A percentile compares a stretch with the other conserved stretches of the same genome.
Conservation (phyloP, 2,329 filamentous ascomycete genomes). For the Pseudonectria foliicola region DNA sequence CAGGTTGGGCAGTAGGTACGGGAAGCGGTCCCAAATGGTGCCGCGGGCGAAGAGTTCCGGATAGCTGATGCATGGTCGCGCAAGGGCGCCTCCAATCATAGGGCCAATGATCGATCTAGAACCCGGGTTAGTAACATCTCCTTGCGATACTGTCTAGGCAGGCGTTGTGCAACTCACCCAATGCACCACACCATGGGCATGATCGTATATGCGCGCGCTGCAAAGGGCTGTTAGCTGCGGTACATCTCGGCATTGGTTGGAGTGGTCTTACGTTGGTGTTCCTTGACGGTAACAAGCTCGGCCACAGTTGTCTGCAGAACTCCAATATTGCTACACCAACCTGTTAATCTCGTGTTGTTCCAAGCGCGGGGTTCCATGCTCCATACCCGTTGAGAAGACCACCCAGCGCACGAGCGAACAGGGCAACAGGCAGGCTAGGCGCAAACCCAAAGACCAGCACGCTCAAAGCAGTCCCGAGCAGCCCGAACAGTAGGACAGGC, state of each 20-base stretch:
- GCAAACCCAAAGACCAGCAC: conserved; percentile 91
- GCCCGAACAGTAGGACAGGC: conserved; percentile 81
- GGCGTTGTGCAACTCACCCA: conserved; percentile 48
- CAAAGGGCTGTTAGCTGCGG: conserved; percentile 18
- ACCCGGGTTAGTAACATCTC: conserved; percentile 16
- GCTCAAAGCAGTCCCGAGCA: conserved; percentile 85
- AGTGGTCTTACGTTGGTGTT: conserved; percentile 69
- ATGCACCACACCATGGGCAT: conserved; percentile 99
- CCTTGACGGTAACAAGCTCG: conserved; percentile 85
- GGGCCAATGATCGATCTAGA: conserved; percentile 81
- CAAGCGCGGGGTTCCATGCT: conserved; percentile 1
- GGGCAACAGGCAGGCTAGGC: conserved; percentile 69
- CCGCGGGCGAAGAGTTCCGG: conserved; percentile 64
- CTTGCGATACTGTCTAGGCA: conserved; percentile 11
- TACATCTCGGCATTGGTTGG: neutral
- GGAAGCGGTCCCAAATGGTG: conserved; percentile 77
- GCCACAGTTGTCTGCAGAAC: conserved; percentile 93
- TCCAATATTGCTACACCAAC: conserved; percentile 67
- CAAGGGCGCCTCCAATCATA: conserved; percentile 82
- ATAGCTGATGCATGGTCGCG: conserved; percentile 77
- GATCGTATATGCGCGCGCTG: conserved; percentile 87
- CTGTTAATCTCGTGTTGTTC: conserved; percentile 7
- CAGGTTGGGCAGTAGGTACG: conserved; percentile 88
- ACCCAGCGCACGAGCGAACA: conserved; percentile 81
- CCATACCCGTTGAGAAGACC: conserved; percentile 85